phyloP scores from a whole-genome alignment of 2,329 filamentous ascomycete species.

The Epichloe elymi region DNA sequence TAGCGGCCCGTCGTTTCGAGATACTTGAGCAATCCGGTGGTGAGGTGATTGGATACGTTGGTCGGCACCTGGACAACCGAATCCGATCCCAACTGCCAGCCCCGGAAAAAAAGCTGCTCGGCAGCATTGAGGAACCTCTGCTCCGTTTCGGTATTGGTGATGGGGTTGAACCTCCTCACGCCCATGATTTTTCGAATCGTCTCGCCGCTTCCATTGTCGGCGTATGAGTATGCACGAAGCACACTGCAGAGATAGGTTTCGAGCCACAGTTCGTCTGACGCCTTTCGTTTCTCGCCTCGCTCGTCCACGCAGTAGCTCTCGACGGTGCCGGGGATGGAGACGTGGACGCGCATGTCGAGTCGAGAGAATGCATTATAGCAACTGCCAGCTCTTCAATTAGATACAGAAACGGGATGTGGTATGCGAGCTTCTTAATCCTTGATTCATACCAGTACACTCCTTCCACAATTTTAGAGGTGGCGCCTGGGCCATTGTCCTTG shows the following conservation, averaged over 20 bases:
- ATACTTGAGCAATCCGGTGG: conserved; percentile 85
- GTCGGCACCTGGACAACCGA: conserved; percentile 96
- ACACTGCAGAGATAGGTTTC: conserved; percentile 97
- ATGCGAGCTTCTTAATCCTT: not conserved
- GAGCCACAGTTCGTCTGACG: conserved; percentile 88
- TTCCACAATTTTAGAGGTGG: conserved; percentile 72
- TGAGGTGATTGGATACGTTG: conserved; percentile 89
- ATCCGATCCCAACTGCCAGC: conserved; percentile 94
- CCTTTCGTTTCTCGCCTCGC: conserved; percentile 83
- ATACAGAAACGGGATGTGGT: not conserved
- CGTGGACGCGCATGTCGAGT: conserved; percentile 95
- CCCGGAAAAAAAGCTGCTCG: conserved; percentile 88
- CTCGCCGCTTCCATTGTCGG: conserved; percentile 87
- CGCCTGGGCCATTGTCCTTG: conserved; percentile 62
- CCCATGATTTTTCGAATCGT: conserved; percentile 94
- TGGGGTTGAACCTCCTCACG: conserved; percentile 92
- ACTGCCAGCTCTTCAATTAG: conserved; percentile 19
- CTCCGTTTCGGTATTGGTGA: conserved; percentile 96
- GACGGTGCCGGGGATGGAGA: conserved; percentile 90
- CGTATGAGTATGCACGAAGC: conserved; percentile 87
- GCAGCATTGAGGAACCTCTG: conserved; percentile 91
- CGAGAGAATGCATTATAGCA: conserved; percentile 99
- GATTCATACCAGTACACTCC: conserved; percentile 74
- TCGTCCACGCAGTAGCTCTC: conserved; percentile 98
- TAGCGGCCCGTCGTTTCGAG: conserved; percentile 92